Conservation (phyloP, 208 protist species). For the Giardia duodenalis region DNA sequence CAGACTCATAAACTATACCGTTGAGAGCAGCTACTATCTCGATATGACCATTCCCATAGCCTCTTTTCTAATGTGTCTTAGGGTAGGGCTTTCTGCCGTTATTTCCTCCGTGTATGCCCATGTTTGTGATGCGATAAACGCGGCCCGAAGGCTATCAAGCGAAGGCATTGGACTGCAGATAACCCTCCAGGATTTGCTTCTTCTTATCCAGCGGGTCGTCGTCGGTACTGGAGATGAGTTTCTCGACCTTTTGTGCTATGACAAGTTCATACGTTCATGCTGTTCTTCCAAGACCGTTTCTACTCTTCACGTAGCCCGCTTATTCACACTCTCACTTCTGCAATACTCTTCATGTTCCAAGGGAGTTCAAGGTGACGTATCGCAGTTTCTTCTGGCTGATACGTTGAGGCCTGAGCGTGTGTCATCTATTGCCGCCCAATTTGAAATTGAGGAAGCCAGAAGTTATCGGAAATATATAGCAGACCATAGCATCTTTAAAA, state of each 20-base stretch:
- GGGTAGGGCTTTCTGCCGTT: neutral
- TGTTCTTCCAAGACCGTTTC: neutral
- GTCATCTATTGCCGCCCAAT: neutral
- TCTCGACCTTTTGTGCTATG: neutral
- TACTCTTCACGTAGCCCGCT: neutral
- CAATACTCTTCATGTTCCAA: too few species aligned
- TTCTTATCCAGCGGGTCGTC: neutral
- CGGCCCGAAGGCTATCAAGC: too few species aligned
- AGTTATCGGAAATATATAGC: neutral
- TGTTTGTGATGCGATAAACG: too few species aligned
- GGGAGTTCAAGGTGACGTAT: too few species aligned
- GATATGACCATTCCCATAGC: neutral
- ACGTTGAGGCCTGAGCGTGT: neutral
- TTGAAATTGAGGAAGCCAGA: neutral
- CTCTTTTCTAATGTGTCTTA: neutral
- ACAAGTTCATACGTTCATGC: neutral
- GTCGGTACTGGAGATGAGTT: neutral
- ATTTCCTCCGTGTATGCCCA: too few species aligned
- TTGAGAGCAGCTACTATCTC: neutral
- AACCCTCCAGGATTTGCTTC: too few species aligned
- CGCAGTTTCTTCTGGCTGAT: neutral
- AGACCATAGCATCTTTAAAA: neutral
- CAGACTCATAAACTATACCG: neutral
- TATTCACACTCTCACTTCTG: neutral
- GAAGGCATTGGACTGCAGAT: too few species aligned